Conservation (phyloP, 805 yeast genomes). For the Teunomyces atbi region DNA sequence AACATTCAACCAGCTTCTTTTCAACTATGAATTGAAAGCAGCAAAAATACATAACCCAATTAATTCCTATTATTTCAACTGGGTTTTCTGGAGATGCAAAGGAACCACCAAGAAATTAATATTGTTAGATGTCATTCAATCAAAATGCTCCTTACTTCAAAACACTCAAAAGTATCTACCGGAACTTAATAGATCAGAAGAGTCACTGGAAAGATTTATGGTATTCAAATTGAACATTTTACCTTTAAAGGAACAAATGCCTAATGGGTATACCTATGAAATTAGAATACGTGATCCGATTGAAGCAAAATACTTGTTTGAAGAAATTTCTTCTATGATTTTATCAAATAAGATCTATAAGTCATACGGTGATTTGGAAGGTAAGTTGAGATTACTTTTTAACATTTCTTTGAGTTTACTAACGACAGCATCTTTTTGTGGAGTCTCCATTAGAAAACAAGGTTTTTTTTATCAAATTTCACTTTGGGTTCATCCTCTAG, state of each 20-base stretch:
- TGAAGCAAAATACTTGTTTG: constrained; percentile 3
- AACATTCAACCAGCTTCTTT: neutral
- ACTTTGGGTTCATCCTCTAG: constrained; percentile 5
- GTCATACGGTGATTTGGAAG: neutral
- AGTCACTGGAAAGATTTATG: neutral
- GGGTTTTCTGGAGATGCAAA: constrained; percentile 9
- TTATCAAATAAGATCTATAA: constrained; percentile 7
- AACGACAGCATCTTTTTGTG: constrained; percentile 10
- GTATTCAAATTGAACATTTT: constrained; percentile 9
- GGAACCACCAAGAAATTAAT: neutral
- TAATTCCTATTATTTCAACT: neutral
- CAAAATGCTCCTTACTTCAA: constrained; percentile 5
- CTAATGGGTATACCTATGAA: constrained; percentile 13
- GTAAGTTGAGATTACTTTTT: neutral
- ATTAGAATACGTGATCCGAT: constrained; percentile 4
- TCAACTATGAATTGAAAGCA: neutral
- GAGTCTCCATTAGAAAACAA: constrained; percentile 6
- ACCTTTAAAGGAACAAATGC: constrained; percentile 6
- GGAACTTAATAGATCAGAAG: neutral
- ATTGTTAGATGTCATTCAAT: constrained; percentile 4
- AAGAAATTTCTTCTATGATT: constrained; percentile 1
- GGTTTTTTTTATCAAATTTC: constrained; percentile 3
- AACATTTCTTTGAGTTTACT: neutral
- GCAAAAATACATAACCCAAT: neutral
- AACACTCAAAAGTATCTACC: neutral